Evolutionary conservation across 148 eudicot genomes (phyloP), one percentile per base, ranked within the genome.

Genomic region (Fagopyrum esculentum): DNA sequence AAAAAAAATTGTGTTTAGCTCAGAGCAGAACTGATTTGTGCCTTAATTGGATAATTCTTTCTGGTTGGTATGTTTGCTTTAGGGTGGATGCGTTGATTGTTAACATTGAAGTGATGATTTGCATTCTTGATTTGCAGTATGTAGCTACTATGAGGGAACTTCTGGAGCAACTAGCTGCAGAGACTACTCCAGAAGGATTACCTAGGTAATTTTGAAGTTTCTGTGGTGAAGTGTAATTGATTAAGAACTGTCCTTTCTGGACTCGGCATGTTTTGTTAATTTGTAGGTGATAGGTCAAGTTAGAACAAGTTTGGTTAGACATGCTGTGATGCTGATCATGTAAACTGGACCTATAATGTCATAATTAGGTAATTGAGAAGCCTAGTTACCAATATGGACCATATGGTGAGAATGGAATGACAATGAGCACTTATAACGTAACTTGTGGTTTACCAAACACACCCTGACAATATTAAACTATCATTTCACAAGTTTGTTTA

Each of bases 61-160:
- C 71, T 46, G 11, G 26, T 50, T 52, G 45, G 26, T 44, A 48
- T 52, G 51, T 35, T 13, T 74, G 47, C 9, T 35, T 35, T 30
- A 12, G 15, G 61, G 16, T 5, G 40, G 40, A 22, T 13, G 9
- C 55, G 9, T 22, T 19, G 16, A 35, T 9, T 76, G 61, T 45
- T 26, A 64, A 35, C 44, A 3, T 60, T 60, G 5, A 9, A 26
- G 11, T 22, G 66, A 60, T 60, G 61, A 56, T 70, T 35, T 35
- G 2, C 40, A 35, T 35, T 35, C 40, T 35, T 35, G 40, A 56
- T 70, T 12, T 81, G 81, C 77, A 90, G 95, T 90, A 90, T 88
- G 90, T 90, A 68, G 86, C 84, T 17, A 86, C 92, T 22, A 81
- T 88, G 61, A 35, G 40, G 3, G 40, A 35, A 35, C 40, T 35